Percentiles rank a stretch among this genome's conserved stretches.
Conservation (phyloP, 768 basidiomycete species). For the Amanita phalloides region DNA sequence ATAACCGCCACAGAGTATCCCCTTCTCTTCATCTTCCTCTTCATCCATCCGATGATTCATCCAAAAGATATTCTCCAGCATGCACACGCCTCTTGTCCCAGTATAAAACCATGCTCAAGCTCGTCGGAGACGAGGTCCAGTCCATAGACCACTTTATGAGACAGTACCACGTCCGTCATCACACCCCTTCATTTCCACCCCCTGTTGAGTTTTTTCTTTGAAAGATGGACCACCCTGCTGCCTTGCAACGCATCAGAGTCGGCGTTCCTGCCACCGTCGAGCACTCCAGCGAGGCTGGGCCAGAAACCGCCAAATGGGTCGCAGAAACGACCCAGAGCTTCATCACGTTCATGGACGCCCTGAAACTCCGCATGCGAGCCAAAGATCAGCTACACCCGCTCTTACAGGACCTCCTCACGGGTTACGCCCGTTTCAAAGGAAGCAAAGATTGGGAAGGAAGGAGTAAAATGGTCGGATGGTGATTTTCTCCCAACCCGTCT, state of each 20-base stretch:
- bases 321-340: conserved; percentile 98
- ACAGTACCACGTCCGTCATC: too few relatives aligned
- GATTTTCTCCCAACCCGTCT: conserved; percentile 13
- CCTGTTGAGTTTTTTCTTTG: too few relatives aligned
- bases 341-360: conserved; percentile 97
- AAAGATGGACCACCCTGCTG: too few relatives aligned
- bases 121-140: too few relatives aligned
- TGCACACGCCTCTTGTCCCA: too few relatives aligned
- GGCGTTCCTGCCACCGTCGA: conserved; percentile 97
- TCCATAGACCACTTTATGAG: too few relatives aligned
- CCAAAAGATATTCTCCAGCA: too few relatives aligned
- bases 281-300: conserved; percentile 86
- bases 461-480: conserved; percentile 91
- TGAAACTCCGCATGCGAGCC: conserved; percentile 86
- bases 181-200: too few relatives aligned
- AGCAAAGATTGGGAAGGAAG: conserved; percentile 96
- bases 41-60: too few relatives aligned
- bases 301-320: conserved; percentile 93
- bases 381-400: conserved; percentile 96
- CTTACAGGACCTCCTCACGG: conserved; percentile 89
- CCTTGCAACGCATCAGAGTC: conserved; percentile 16
- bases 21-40: too few relatives aligned
- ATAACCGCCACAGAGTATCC: too few relatives aligned
- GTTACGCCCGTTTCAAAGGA: conserved; percentile 89
- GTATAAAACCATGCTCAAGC: too few relatives aligned